These are phyloP conservation scores for Phylloporus scabripes DNA, from an alignment of 768 basidiomycete species.

Conservation along the genomic window DNA sequence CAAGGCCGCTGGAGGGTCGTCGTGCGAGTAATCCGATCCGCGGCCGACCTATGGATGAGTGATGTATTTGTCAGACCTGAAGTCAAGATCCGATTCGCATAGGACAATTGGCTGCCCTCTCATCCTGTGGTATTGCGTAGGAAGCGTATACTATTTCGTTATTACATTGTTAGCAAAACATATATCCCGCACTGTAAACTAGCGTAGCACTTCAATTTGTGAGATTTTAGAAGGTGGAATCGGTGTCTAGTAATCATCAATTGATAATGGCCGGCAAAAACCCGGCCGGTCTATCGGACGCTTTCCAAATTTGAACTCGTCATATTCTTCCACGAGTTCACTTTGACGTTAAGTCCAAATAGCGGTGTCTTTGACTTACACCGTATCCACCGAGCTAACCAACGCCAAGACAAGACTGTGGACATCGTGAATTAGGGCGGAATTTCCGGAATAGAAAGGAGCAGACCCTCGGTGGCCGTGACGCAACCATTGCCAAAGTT, in stretches of 20 bases:
- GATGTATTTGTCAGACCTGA: constrained; percentile 12
- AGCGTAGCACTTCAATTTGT: constrained; percentile 28
- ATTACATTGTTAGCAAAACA: constrained; percentile 28
- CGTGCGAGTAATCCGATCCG: background rate
- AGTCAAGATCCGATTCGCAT: constrained; percentile 11
- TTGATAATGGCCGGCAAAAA: no score
- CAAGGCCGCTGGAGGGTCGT: background rate
- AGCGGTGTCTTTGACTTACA: no score
- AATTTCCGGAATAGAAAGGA: no score
- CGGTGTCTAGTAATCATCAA: no score
- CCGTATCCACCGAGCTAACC: no score
- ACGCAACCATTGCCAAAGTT: background rate
- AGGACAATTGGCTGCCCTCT: constrained; percentile 11
- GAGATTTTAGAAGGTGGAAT: background rate
- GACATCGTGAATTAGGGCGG: no score
- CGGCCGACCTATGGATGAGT: background rate
- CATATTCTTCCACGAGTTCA: no score
- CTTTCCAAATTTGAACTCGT: background rate
- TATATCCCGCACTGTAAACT: constrained; percentile 33
- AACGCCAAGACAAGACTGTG: no score
- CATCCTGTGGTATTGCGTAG: constrained; percentile 5
- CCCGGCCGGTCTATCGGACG: no score
- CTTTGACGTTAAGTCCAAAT: no score
- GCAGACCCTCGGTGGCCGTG: background rate
- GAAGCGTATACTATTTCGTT: constrained; percentile 25